Percentiles rank a stretch among this genome's conserved stretches.
phyloP scores from a whole-genome alignment of 2,329 filamentous ascomycete species.

The Fusarium liriodendri region DNA sequence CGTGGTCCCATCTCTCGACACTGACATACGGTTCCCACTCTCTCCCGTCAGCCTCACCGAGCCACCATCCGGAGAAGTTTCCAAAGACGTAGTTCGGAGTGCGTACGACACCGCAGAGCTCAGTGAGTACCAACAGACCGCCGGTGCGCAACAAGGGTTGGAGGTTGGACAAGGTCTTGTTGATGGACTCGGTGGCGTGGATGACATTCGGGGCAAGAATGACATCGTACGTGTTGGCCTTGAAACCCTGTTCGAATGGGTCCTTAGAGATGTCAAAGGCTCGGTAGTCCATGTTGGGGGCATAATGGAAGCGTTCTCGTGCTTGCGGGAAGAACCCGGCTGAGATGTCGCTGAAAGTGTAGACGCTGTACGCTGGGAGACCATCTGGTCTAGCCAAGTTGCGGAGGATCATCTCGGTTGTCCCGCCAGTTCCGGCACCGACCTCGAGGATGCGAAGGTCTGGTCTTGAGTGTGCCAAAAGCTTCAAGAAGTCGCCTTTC shows the following conservation, averaged over 20 bases:
- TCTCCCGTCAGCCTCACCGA: conserved; percentile 42
- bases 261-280: conserved; percentile 48
- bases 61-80: conserved; percentile 49
- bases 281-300: conserved; percentile 37
- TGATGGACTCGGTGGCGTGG: conserved; percentile 42
- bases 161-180: conserved; percentile 38
- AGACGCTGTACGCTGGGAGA: conserved; percentile 21
- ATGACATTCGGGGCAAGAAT: conserved; percentile 46
- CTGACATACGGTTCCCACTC: conserved; percentile 41
- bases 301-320: conserved; percentile 31
- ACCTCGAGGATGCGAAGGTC: conserved; percentile 43
- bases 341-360: conserved; percentile 47
- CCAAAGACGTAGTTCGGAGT: conserved; percentile 44
- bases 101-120: not conserved
- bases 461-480: conserved; percentile 23
- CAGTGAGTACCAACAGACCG: conserved; percentile 1
- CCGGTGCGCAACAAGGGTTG: conserved; percentile 31
- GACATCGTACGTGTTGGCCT: conserved; percentile 42
- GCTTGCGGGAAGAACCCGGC: conserved; percentile 44
- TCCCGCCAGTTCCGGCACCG: conserved; percentile 48
- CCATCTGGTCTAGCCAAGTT: conserved; percentile 13
- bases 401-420: conserved; percentile 44
- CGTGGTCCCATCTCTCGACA: conserved; percentile 39
- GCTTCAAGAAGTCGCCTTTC: not conserved
- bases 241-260: conserved; percentile 44